Base-by-base conservation (phyloP, 495 filamentous ascomycete species). In the Daldinia loculata region DNA sequence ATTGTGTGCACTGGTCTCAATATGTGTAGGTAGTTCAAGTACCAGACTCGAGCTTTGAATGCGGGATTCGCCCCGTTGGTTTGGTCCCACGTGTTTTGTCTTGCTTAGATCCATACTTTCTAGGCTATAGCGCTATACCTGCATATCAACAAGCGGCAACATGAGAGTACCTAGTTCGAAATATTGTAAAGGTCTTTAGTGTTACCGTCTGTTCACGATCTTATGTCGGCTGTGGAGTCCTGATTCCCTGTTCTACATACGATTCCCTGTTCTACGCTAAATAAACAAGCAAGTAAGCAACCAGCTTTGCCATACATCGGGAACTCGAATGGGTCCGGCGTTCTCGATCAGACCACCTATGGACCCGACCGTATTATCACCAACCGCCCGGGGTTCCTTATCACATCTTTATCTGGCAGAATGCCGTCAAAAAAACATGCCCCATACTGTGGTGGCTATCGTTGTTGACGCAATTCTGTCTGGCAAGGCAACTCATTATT, bases 241-340 rank as follows among this genome's bases (percentile, higher is more conserved):
- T 2, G 3, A 24, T 24, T 24, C 43, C 43, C 43, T 48, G 43
- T 11, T 48, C 43, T 48, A 11, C 6, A 11, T 29, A 29, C 27
- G 5, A n/a, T n/a, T n/a, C n/a, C n/a, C n/a, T n/a, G n/a, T n/a
- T n/a, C 27, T 29, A n/a, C n/a, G 8, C 43, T 48, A 48, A 48
- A 48, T 48, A 24, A 48, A 48, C 43, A 48, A 48, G 43, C 43
- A 48, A 48, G 17, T 48, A 48, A 48, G 43, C 43, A 48, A 48
- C 43, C 43, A 48, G 9, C 19, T 48, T 48, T 48, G 9, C 19
- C 43, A 48, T 48, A 48, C 17, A 11, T 24, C 43, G 43, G 43
- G 43, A 48, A 48, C 43, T 22, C 43, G 19, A 48, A 48, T 24
- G 43, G 43, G 43, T 48, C 43, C 43, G 19, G 19, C 19, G 3